Evolutionary conservation across 495 filamentous ascomycete genomes (phyloP).

Genomic region (Tuber aestivum): DNA sequence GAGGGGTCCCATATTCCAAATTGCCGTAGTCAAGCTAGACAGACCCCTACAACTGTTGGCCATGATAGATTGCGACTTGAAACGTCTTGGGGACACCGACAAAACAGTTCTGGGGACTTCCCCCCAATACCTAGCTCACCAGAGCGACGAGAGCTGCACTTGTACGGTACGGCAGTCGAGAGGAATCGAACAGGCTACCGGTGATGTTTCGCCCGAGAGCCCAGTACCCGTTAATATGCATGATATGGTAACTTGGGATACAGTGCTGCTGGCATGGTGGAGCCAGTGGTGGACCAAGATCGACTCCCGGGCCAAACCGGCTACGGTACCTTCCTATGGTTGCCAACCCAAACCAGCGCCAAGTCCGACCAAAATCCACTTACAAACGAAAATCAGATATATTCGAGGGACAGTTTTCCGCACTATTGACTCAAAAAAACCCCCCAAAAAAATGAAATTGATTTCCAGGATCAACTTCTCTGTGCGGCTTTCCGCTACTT

Average conservation of each 20-base stretch:
- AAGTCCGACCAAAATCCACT: background rate
- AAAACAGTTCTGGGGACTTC: background rate
- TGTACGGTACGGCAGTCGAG: background rate
- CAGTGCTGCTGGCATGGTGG: background rate
- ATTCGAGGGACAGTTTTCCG: background rate
- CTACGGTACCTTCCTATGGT: background rate
- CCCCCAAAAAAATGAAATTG: background rate
- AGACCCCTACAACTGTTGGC: background rate
- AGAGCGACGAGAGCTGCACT: background rate
- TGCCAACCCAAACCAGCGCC: background rate
- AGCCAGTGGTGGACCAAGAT: background rate
- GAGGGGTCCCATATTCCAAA: background rate
- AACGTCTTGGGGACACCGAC: background rate
- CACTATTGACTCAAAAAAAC: background rate
- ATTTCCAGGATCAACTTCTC: background rate
- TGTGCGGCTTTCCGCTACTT: background rate
- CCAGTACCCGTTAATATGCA: background rate
- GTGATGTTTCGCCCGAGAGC: background rate
- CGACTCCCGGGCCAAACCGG: background rate
- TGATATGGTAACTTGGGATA: background rate
- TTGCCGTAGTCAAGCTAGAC: background rate
- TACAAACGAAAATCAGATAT: background rate
- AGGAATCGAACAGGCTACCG: background rate
- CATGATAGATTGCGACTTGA: background rate
- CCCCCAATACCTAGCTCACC: background rate